Evolutionary conservation across 768 basidiomycete species (phyloP), one percentile per base, ranked within the genome.

Genomic region (Mycena albidolilacea): DNA sequence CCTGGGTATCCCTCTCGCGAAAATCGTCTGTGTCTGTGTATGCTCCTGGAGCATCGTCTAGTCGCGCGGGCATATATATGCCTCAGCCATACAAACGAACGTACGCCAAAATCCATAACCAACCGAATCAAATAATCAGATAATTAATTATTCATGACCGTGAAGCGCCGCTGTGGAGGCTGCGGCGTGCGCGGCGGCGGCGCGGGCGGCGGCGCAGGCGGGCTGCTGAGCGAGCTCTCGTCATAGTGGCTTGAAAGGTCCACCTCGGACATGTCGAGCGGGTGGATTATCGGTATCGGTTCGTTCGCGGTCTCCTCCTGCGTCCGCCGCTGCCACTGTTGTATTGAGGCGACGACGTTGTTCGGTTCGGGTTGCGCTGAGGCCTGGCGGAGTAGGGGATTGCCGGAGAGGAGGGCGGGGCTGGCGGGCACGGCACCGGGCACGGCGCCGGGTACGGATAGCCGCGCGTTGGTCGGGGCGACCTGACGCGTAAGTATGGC

Each of bases 191-290:
- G 77, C 17, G 79, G 75, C 8, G 71, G 68, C 21, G 80, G 79
- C 23, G 73, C 76, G 10, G 77, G 78, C 17, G 74, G 77, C n/a
- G 71, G 76, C 55, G 69, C 64, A 14, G 77, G 69, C 17, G 77
- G 71, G 9, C 76, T 76, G 23, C 77, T 76, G 19, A 64, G 69
- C 11, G 78, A 78, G 52, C 78, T 77, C 57, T 79, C 76, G 23
- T 83, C 81, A 64, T 82, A 82, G 66, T 82, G 80, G 48, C 80
- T 81, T n/a, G 80, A 78, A 59, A 82, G 71, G 38, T 81, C 79
- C 41, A 72, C 80, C 57, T 82, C 81, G 23, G 81, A 78, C 66
- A 79, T 77, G 46, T 81, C 79, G 10, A 78, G 74, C 17, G 79
- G 75, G 23, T 72, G 73, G 44, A 77, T 64, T 1, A 67, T 38